Evolutionary conservation across 352 stramenopile species (phyloP).

Genomic region (Phytophthora litchii): DNA sequence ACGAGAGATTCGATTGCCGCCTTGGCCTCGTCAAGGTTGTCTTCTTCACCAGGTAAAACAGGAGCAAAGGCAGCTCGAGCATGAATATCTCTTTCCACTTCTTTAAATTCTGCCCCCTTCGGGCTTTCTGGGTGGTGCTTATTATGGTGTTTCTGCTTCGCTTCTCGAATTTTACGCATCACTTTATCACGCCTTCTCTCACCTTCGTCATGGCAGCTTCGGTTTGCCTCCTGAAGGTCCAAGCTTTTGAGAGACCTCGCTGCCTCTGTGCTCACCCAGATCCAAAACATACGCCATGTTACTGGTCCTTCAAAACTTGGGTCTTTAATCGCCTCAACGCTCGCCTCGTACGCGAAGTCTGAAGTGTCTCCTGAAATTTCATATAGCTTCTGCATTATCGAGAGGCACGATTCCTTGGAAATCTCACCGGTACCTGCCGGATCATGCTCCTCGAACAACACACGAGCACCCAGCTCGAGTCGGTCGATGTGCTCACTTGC

Average conservation of each 20-base stretch:
- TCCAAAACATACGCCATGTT: constrained; percentile 85
- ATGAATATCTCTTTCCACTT: constrained; percentile 35
- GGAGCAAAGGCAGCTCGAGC: constrained; percentile 30
- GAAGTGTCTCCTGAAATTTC: constrained; percentile 69
- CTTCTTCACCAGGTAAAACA: constrained; percentile 27
- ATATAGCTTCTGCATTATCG: constrained; percentile 78
- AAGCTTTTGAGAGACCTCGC: constrained; percentile 67
- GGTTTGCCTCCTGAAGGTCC: constrained; percentile 31
- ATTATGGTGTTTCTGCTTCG: constrained; percentile 31
- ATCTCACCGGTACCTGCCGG: constrained; percentile 59
- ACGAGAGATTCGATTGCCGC: constrained; percentile 74
- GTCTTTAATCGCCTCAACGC: constrained; percentile 62
- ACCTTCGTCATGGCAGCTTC: constrained; percentile 7
- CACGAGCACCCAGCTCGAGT: constrained; percentile 73
- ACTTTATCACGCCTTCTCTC: constrained; percentile 34
- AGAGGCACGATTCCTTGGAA: constrained; percentile 69
- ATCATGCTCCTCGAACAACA: constrained; percentile 89
- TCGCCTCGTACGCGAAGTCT: constrained; percentile 63
- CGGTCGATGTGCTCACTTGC: constrained; percentile 85
- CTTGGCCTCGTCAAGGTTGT: constrained; percentile 49
- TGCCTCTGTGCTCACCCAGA: constrained; percentile 83
- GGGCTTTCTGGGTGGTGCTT: constrained; percentile 21
- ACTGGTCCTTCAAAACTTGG: constrained; percentile 65
- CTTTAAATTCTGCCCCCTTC: constrained; percentile 12
- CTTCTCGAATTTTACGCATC: constrained; percentile 25